These are phyloP conservation scores for Nitzschia inconspicua DNA, from an alignment of 108 stramenopile species.

Conservation along the genomic window DNA sequence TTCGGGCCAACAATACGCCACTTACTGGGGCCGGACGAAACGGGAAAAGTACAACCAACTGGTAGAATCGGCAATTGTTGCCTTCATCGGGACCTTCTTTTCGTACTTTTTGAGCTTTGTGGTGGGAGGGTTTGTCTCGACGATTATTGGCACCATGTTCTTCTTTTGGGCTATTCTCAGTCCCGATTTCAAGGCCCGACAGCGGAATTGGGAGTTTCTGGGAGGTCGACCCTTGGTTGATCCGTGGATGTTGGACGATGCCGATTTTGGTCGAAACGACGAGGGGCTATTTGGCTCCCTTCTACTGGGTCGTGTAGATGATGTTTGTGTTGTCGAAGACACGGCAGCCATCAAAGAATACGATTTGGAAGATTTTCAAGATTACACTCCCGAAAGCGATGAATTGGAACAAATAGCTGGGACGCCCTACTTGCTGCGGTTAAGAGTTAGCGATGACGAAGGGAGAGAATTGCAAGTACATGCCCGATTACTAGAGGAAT, in stretches of 20 bases:
- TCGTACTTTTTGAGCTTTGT: constrained; percentile 77
- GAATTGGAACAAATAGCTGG: constrained; percentile 67
- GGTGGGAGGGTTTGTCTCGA: constrained; percentile 68
- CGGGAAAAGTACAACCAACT: constrained; percentile 61
- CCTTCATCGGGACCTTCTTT: constrained; percentile 65
- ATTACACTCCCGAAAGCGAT: constrained; percentile 65
- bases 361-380: constrained; percentile 65
- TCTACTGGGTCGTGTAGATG: constrained; percentile 50
- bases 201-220: constrained; percentile 75
- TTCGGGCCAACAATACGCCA: constrained; percentile 65
- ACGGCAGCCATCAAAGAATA: constrained; percentile 54
- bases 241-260: constrained; percentile 59
- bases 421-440: constrained; percentile 63
- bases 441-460: constrained; percentile 41
- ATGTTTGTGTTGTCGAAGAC: constrained; percentile 77
- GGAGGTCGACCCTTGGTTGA: constrained; percentile 75
- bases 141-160: constrained; percentile 59
- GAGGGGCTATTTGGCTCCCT: constrained; percentile 73
- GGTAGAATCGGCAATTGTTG: constrained; percentile 58
- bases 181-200: constrained; percentile 73
- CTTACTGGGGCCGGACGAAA: constrained; percentile 60
- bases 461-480: constrained; percentile 71
- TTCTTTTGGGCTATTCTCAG: constrained; percentile 69
- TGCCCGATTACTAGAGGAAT: constrained; percentile 70
- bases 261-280: background rate